phyloP scores from a whole-genome alignment of 1,284 basidiomycete species.

The Irpex sp. region DNA sequence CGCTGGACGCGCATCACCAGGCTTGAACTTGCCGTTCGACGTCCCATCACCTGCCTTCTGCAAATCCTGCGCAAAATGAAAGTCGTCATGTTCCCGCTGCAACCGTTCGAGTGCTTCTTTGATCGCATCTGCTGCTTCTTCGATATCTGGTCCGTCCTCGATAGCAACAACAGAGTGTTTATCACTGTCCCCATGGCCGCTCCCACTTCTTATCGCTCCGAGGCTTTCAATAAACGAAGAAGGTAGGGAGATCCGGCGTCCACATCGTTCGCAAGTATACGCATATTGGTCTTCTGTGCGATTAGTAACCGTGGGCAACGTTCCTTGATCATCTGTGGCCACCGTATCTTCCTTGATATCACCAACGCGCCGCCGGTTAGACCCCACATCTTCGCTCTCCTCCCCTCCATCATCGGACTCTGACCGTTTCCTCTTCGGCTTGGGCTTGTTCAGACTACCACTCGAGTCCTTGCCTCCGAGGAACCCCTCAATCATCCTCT shows the following conservation, averaged over 20 bases:
- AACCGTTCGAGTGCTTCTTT: conserved; percentile 42
- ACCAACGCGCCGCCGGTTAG: neutral
- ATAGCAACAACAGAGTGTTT: conserved; percentile 21
- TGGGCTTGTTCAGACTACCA: neutral
- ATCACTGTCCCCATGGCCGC: conserved; percentile 18
- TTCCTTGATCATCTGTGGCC: neutral
- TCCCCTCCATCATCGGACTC: neutral
- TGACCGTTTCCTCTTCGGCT: conserved; percentile 21
- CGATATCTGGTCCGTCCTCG: neutral
- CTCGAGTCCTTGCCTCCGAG: conserved; percentile 39
- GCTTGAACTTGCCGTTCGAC: neutral
- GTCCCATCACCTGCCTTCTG: conserved; percentile 29
- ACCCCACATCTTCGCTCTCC: neutral
- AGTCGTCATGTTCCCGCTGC: conserved; percentile 79
- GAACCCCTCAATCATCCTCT: conserved; percentile 86
- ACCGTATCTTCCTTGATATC: neutral
- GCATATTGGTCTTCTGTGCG: conserved; percentile 12
- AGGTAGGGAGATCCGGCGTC: conserved; percentile 34
- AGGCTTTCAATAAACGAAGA: neutral
- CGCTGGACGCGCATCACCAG: neutral
- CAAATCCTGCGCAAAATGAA: conserved; percentile 80
- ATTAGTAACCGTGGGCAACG: neutral
- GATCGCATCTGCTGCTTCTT: conserved; percentile 21
- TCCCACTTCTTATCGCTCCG: neutral
- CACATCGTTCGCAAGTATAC: conserved; percentile 55